Evolutionary conservation across 2,329 filamentous ascomycete species (phyloP).

Genomic region (Microsporum audouinii): DNA sequence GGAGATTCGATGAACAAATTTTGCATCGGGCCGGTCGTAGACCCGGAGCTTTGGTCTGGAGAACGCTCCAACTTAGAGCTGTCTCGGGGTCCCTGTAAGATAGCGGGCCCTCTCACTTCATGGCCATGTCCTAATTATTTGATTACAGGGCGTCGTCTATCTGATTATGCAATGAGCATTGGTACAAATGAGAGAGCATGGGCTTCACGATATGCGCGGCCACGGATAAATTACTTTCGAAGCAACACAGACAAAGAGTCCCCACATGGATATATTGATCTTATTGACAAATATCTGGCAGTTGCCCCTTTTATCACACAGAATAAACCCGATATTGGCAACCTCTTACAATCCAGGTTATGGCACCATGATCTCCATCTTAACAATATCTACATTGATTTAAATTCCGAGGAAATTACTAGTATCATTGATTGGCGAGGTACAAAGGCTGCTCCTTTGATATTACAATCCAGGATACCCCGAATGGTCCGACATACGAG

Average conservation of each 20-base stretch:
- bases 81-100: slow-evolving; percentile 15
- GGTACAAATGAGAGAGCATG: slow-evolving; percentile 14
- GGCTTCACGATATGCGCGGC: slow-evolving; percentile 7
- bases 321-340: slow-evolving; percentile 5
- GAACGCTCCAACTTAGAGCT: slow-evolving; percentile 8
- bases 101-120: background rate
- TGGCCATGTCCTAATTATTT: background rate
- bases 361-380: slow-evolving; percentile 21
- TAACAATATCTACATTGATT: slow-evolving; percentile 23
- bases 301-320: slow-evolving; percentile 11
- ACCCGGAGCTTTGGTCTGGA: slow-evolving; percentile 14
- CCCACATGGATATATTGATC: slow-evolving; percentile 14
- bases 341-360: slow-evolving; percentile 13
- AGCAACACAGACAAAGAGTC: slow-evolving; percentile 13
- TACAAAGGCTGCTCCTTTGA: slow-evolving; percentile 25
- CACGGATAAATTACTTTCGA: slow-evolving; percentile 14
- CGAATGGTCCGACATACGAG: slow-evolving; percentile 18
- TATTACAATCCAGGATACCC: slow-evolving; percentile 30
- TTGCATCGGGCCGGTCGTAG: slow-evolving; percentile 15
- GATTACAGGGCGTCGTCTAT: slow-evolving; percentile 20
- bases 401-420: slow-evolving; percentile 22
- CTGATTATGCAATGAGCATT: slow-evolving; percentile 11
- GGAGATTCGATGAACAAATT: slow-evolving; percentile 14
- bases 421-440: slow-evolving; percentile 36
- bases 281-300: slow-evolving; percentile 13